Percentiles rank a stretch among this genome's conserved stretches.
Conservation (phyloP, 1,284 basidiomycete species). For the Malassezia yamatoensis region DNA sequence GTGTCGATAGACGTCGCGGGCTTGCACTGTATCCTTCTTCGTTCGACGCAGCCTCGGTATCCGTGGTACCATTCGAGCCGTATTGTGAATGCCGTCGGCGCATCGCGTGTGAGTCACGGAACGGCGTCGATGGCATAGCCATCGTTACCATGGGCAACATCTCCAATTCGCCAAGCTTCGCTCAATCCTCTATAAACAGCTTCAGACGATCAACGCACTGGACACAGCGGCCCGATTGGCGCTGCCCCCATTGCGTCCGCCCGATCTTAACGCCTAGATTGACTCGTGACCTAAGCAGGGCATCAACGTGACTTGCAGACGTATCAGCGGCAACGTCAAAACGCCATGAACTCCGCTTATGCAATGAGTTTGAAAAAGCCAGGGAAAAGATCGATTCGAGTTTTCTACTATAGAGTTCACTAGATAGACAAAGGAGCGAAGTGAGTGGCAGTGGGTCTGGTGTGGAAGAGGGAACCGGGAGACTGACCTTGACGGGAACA, state of each 20-base stretch:
- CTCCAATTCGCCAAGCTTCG: not conserved
- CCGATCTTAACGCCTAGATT: not conserved
- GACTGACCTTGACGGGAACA: no score
- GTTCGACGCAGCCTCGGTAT: not conserved
- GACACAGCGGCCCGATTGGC: no score
- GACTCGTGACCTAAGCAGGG: not conserved
- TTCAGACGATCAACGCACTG: no score
- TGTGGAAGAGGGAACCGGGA: no score
- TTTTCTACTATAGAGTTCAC: no score
- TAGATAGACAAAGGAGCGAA: no score
- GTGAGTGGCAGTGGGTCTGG: no score
- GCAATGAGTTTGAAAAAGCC: no score
- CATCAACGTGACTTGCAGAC: not conserved
- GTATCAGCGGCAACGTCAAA: not conserved
- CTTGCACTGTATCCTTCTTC: not conserved
- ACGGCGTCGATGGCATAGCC: constrained; percentile 11
- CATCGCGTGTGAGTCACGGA: not conserved
- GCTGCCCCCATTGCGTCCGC: not conserved
- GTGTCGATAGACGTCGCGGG: not conserved
- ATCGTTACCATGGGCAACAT: constrained; percentile 18
- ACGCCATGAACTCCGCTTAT: not conserved
- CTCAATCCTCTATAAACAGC: not conserved
- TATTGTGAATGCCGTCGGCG: not conserved
- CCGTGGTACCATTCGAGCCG: not conserved
- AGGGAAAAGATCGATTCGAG: no score